Base-by-base conservation (phyloP, 345 rosid species). In the Sisymbrium irio region DNA sequence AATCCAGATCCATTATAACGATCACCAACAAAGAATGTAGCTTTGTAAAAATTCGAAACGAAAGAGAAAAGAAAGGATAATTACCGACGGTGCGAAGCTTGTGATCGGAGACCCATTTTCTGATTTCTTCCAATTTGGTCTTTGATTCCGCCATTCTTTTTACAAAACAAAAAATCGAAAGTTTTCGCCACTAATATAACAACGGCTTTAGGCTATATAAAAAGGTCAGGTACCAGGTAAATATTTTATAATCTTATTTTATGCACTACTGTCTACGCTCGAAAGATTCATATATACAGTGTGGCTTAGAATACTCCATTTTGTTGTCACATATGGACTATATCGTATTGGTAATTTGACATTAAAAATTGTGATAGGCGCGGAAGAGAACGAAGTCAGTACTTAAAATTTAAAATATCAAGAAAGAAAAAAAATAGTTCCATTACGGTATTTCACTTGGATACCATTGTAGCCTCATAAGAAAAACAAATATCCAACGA, bases 51-150 rank as follows among this genome's bases (percentile, higher is more conserved):
- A n/a, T n/a, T n/a, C n/a, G n/a, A n/a, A n/a, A n/a, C n/a, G n/a
- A n/a, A n/a, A n/a, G n/a, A n/a, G n/a, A n/a, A n/a, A n/a, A n/a
- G n/a, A n/a, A n/a, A 13, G 40, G 28, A 42, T 9, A 19, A 30
- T 82, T 84, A 93, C 97, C 96, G 67, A 93, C 98, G n/a, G 91
- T 75, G 61, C 93, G 73, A 14, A 90, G 97, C 79, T 93, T 93
- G 85, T 93, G 88, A 4, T 90, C 86, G 18, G 79, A 84, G 63
- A 93, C 66, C 98, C 97, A 93, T 72, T 82, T 82, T 79, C 93
- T 84, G 0, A 78, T 25, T 13, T 96, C 82, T 47, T 82, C n/a
- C 84, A 9, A 86, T 47, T 78, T 86, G 71, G 73, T 80, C 83
- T 83, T 87, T 6, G 83, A 45, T 13, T 87, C 98, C 44, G 82